These are phyloP conservation scores for Phallus indusiatus DNA, from an alignment of 768 basidiomycete species.

Conservation along the genomic window DNA sequence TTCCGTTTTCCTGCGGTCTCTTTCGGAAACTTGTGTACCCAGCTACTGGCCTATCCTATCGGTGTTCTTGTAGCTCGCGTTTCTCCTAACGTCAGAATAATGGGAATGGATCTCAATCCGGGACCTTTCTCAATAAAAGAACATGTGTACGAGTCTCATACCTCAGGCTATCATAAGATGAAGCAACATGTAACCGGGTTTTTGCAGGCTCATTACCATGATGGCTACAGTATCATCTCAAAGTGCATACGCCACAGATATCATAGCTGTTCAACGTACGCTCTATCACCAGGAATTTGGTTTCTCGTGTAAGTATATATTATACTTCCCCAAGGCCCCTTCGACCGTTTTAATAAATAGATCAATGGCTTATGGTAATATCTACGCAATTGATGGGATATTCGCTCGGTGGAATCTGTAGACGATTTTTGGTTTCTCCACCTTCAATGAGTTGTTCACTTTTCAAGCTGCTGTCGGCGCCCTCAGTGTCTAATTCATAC, in stretches of 20 bases:
- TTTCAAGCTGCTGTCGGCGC: too few species aligned
- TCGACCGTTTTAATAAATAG: slow-evolving; percentile 18
- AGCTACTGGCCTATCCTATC: slow-evolving; percentile 23
- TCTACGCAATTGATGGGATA: slow-evolving; percentile 17
- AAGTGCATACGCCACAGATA: slow-evolving; percentile 16
- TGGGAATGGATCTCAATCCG: slow-evolving; percentile 24
- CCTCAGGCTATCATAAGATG: not conserved
- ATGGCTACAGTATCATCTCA: not conserved
- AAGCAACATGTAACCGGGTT: not conserved
- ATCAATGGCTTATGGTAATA: slow-evolving; percentile 14
- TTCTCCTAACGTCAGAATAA: slow-evolving; percentile 13
- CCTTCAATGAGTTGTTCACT: slow-evolving; percentile 12
- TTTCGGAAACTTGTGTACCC: slow-evolving; percentile 23
- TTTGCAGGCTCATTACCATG: not conserved
- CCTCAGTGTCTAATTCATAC: too few species aligned
- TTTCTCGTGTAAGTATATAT: slow-evolving; percentile 17
- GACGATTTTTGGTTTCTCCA: slow-evolving; percentile 23
- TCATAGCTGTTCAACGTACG: slow-evolving; percentile 19
- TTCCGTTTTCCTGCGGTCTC: slow-evolving; percentile 19
- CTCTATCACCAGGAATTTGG: slow-evolving; percentile 21
- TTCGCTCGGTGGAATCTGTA: slow-evolving; percentile 19
- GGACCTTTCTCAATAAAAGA: slow-evolving; percentile 24
- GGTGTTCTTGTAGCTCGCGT: slow-evolving; percentile 12
- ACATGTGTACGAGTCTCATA: slow-evolving; percentile 19
- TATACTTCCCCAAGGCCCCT: slow-evolving; percentile 30